Percentiles rank a stretch among this genome's conserved stretches.
These are phyloP conservation scores for Aspergillus kassunensis DNA, from an alignment of 495 filamentous ascomycete genomes.

Conservation along the genomic window DNA sequence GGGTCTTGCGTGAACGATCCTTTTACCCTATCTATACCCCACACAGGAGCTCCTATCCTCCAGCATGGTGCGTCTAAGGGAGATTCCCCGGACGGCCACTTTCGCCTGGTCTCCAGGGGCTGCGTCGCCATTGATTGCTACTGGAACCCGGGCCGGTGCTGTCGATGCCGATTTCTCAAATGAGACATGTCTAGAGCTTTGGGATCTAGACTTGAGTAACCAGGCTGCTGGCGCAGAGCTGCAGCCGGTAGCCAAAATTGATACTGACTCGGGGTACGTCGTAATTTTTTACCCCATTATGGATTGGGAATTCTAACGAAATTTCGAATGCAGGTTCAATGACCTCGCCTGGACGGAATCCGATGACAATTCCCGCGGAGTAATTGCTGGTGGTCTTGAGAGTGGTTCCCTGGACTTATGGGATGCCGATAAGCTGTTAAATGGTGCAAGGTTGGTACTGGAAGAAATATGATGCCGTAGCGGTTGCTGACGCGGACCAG, in stretches of 20 bases:
- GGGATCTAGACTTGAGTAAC: slow-evolving; percentile 82
- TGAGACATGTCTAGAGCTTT: slow-evolving; percentile 93
- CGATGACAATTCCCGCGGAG: slow-evolving; percentile 69
- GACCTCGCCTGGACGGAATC: slow-evolving; percentile 91
- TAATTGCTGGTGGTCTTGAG: slow-evolving; percentile 93
- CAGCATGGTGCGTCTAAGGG: slow-evolving; percentile 89
- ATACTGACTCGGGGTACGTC: slow-evolving; percentile 81
- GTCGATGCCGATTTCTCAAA: slow-evolving; percentile 97
- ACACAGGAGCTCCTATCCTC: slow-evolving; percentile 9
- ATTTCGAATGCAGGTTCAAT: slow-evolving; percentile 66
- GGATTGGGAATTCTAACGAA: slow-evolving; percentile 4
- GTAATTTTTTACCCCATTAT: background rate
- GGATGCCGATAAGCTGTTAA: slow-evolving; percentile 84
- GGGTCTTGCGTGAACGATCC: slow-evolving; percentile 8
- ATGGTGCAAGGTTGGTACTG: slow-evolving; percentile 49
- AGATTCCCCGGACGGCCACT: slow-evolving; percentile 92
- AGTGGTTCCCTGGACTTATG: slow-evolving; percentile 95
- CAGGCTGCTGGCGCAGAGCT: slow-evolving; percentile 73
- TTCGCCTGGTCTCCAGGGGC: slow-evolving; percentile 92
- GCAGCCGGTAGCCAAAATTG: slow-evolving; percentile 76
- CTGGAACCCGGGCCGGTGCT: slow-evolving; percentile 92
- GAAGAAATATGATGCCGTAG: background rate
- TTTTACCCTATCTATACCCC: slow-evolving; percentile 18
- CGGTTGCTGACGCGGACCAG: slow-evolving; percentile 37
- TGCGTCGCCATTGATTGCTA: slow-evolving; percentile 74